phyloP scores from a whole-genome alignment of 805 yeast species.

The Suhomyces sp. region DNA sequence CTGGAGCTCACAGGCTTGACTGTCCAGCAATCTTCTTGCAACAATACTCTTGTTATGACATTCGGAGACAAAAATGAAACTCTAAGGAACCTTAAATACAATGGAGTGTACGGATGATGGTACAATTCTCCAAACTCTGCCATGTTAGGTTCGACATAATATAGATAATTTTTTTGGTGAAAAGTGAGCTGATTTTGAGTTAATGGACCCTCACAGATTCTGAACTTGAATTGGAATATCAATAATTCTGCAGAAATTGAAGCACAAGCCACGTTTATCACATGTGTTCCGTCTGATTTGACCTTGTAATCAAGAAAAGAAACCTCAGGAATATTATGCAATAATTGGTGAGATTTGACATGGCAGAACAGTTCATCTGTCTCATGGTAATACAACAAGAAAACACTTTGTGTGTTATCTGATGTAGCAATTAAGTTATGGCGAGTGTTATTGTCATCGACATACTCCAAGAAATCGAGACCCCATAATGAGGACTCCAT shows the following conservation, averaged over 20 bases:
- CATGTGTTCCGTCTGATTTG: conserved; percentile 19
- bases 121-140: conserved; percentile 20
- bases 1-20: conserved; percentile 36
- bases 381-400: conserved; percentile 37
- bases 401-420: conserved; percentile 52
- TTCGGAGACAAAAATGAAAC: conserved; percentile 23
- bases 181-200: conserved; percentile 14
- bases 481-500: conserved; percentile 62
- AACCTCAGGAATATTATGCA: conserved; percentile 57
- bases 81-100: conserved; percentile 17
- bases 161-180: conserved; percentile 11
- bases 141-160: conserved; percentile 30
- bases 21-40: conserved; percentile 58
- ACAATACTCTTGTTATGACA: conserved; percentile 31
- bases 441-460: conserved; percentile 12
- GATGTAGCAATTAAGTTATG: conserved; percentile 46
- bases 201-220: conserved; percentile 26
- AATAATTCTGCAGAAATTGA: conserved; percentile 50
- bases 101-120: conserved; percentile 2
- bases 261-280: conserved; percentile 33
- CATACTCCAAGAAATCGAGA: conserved; percentile 38
- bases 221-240: conserved; percentile 35
- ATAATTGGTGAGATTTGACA: conserved; percentile 40
- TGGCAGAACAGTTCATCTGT: conserved; percentile 26
- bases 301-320: conserved; percentile 31